phyloP scores from a whole-genome alignment of 257 asterid species.

The Verbena officinalis region DNA sequence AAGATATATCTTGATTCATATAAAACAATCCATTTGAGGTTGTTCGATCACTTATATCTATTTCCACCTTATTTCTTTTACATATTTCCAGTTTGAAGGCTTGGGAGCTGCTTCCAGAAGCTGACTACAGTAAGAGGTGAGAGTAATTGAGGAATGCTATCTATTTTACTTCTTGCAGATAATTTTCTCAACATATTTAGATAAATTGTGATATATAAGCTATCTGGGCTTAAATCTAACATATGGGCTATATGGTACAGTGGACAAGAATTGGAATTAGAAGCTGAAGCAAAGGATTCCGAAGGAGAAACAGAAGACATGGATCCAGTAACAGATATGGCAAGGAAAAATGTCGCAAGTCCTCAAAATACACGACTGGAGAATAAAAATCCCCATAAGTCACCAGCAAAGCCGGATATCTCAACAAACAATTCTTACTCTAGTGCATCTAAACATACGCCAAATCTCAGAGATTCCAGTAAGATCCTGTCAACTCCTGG shows the following conservation, averaged over 20 bases:
- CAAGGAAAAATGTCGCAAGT: slow-evolving; percentile 38
- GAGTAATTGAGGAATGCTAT: slow-evolving; percentile 8
- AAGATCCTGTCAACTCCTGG: slow-evolving; percentile 35
- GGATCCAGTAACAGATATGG: slow-evolving; percentile 32
- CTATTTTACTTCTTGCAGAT: not conserved
- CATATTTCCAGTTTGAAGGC: slow-evolving; percentile 64
- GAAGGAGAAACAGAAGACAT: slow-evolving; percentile 76
- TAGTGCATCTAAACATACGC: slow-evolving; percentile 38
- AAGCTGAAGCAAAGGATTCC: slow-evolving; percentile 89
- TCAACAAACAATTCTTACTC: slow-evolving; percentile 34
- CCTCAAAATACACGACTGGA: slow-evolving; percentile 38
- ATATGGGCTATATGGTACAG: slow-evolving; percentile 37
- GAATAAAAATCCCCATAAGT: slow-evolving; percentile 38
- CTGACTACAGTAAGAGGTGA: slow-evolving; percentile 74
- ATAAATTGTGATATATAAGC: slow-evolving; percentile 9
- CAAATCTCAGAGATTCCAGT: slow-evolving; percentile 32
- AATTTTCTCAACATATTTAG: not conserved
- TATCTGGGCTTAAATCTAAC: slow-evolving; percentile 14
- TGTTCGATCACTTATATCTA: not conserved
- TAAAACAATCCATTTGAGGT: slow-evolving; percentile 1
- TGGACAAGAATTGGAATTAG: slow-evolving; percentile 82
- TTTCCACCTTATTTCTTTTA: slow-evolving; percentile 1
- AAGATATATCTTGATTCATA: slow-evolving; percentile 20
- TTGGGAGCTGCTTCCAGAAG: slow-evolving; percentile 92
- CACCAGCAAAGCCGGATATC: slow-evolving; percentile 38